Conservation (phyloP, 345 rosid genomes). For the Carallia pectinifolia region DNA sequence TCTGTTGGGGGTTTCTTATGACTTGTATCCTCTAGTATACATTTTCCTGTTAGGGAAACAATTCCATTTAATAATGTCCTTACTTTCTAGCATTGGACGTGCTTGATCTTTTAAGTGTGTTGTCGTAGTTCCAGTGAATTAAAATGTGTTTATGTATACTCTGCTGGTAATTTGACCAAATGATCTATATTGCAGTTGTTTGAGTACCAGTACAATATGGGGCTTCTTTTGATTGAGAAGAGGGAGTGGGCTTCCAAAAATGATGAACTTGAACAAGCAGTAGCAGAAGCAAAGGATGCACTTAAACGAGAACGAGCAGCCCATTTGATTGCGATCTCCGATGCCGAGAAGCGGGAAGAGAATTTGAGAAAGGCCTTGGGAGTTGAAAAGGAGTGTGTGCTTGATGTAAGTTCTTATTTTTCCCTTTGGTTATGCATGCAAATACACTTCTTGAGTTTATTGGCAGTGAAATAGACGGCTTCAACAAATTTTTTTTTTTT, state of each 20-base stretch:
- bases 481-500: too few relatives aligned
- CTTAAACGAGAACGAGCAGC: constrained; percentile 74
- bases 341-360: constrained; percentile 81
- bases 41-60: too few relatives aligned
- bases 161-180: constrained; percentile 11
- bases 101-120: neutral
- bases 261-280: constrained; percentile 59
- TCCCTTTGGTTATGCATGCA: neutral
- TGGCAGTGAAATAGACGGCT: too few relatives aligned
- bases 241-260: constrained; percentile 72
- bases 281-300: constrained; percentile 57
- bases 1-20: too few relatives aligned
- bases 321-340: constrained; percentile 61
- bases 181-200: constrained; percentile 56
- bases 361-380: constrained; percentile 84
- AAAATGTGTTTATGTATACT: neutral
- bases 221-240: constrained; percentile 87
- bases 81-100: neutral
- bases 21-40: too few relatives aligned
- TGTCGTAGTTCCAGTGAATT: neutral
- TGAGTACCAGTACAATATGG: constrained; percentile 92
- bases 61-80: too few relatives aligned
- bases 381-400: constrained; percentile 85
- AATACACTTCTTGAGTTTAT: too few relatives aligned
- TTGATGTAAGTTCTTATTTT: constrained; percentile 59